phyloP scores from a whole-genome alignment of 2,329 filamentous ascomycete genomes.

The Mycosphaerelloides madeirae region DNA sequence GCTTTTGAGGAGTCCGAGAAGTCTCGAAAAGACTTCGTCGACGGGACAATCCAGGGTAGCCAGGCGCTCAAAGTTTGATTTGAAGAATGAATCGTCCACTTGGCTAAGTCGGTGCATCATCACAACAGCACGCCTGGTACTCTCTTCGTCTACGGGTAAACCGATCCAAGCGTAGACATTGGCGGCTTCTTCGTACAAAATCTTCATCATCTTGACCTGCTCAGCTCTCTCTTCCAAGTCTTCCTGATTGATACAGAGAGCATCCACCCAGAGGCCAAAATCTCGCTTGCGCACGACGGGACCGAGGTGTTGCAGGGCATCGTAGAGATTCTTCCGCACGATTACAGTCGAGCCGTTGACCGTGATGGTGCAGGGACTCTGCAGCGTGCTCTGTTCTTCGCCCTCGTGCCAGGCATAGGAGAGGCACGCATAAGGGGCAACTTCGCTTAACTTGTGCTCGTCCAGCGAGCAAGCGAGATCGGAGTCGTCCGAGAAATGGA shows the following conservation, averaged over 20 bases:
- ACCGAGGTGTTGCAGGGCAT: not conserved
- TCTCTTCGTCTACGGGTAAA: not conserved
- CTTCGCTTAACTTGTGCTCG: not conserved
- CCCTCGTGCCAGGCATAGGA: not conserved
- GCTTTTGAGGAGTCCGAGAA: no score
- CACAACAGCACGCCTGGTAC: not conserved
- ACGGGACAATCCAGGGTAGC: no score
- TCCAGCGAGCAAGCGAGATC: not conserved
- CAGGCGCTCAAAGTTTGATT: no score
- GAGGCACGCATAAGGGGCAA: not conserved
- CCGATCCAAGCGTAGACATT: slow-evolving; percentile 2
- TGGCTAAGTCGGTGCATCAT: not conserved
- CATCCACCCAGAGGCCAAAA: slow-evolving; percentile 11
- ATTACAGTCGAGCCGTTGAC: not conserved
- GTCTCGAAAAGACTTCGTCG: no score
- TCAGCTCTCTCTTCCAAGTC: slow-evolving; percentile 6
- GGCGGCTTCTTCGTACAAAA: not conserved
- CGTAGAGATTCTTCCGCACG: not conserved
- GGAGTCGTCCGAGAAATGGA: no score
- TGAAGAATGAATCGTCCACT: not conserved
- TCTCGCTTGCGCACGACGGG: not conserved
- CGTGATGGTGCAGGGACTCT: not conserved
- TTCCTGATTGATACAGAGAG: slow-evolving; percentile 10
- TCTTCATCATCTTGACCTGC: slow-evolving; percentile 13
- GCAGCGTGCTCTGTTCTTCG: not conserved